These are phyloP conservation scores for Pachysandra terminalis DNA, from an alignment of 164 flowering plant species.

Conservation along the genomic window DNA sequence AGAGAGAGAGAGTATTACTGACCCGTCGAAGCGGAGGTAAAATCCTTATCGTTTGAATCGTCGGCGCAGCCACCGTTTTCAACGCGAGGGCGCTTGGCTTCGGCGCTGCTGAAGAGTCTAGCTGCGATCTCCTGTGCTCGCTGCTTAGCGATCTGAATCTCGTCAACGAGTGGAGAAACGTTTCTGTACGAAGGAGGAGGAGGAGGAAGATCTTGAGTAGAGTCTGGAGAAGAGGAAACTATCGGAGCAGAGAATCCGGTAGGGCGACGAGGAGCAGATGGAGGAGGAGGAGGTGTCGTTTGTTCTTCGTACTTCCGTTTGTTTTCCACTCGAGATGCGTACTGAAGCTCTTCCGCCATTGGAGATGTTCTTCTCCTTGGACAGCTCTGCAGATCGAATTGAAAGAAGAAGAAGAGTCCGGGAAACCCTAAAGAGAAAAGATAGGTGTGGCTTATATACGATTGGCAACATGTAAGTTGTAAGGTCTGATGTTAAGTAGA, in stretches of 20 bases:
- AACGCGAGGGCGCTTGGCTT: conserved; percentile 71
- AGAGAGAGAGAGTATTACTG: conserved; percentile 1
- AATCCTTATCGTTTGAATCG: conserved; percentile 37
- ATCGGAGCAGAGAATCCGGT: conserved; percentile 87
- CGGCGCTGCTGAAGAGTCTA: conserved; percentile 60
- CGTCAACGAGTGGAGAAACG: conserved; percentile 62
- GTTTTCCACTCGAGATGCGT: conserved; percentile 41
- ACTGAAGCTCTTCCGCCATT: conserved; percentile 80
- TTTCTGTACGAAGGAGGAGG: conserved; percentile 41
- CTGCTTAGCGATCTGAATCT: conserved; percentile 81
- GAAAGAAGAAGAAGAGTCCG: neutral
- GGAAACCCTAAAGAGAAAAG: conserved; percentile 12
- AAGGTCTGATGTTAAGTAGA: no score
- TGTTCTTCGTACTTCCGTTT: conserved; percentile 81
- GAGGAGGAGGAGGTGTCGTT: conserved; percentile 33
- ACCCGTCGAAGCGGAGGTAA: conserved; percentile 27
- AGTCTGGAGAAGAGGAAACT: conserved; percentile 46
- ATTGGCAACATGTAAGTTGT: no score
- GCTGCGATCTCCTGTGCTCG: conserved; percentile 93
- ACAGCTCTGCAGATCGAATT: neutral
- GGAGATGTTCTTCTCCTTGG: neutral
- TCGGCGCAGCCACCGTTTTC: conserved; percentile 57
- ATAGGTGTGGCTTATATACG: no score
- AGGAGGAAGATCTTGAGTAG: conserved; percentile 23
- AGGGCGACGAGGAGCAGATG: conserved; percentile 42